Conservation (phyloP, 1,139 yeast species). For the Blastobotrys proliferans region DNA sequence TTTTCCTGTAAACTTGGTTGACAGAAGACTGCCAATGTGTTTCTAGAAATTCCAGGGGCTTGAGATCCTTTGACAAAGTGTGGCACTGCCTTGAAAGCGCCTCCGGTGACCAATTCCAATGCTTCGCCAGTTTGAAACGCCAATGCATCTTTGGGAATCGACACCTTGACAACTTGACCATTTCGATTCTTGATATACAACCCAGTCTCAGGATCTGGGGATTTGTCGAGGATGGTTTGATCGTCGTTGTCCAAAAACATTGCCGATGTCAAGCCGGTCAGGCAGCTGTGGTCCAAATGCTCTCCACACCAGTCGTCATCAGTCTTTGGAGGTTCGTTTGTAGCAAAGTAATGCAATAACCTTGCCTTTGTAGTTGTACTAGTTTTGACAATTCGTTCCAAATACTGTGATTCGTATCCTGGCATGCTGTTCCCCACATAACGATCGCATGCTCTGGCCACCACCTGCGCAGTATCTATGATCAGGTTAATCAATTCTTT, state of each 20-base stretch:
- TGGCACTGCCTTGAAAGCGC: conserved; percentile 55
- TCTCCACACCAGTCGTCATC: conserved; percentile 58
- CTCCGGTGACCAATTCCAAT: conserved; percentile 48
- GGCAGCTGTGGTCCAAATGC: conserved; percentile 59
- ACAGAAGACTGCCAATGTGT: conserved; percentile 61
- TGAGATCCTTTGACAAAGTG: conserved; percentile 50
- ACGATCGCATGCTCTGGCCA: conserved; percentile 53
- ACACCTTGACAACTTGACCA: conserved; percentile 47
- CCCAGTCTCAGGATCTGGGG: conserved; percentile 50
- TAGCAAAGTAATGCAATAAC: conserved; percentile 51
- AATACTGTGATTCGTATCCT: conserved; percentile 38
- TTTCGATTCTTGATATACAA: conserved; percentile 50
- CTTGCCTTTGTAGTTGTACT: conserved; percentile 61
- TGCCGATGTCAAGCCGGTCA: conserved; percentile 60
- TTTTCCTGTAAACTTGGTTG: conserved; percentile 55
- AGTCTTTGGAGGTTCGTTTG: conserved; percentile 9
- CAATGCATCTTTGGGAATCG: conserved; percentile 51
- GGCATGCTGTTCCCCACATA: conserved; percentile 30
- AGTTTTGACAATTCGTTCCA: conserved; percentile 44
- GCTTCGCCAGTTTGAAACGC: conserved; percentile 69
- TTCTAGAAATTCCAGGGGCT: conserved; percentile 43
- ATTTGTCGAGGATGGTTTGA: conserved; percentile 26
- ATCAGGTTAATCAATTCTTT: conserved; percentile 43
- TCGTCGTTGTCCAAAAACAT: conserved; percentile 44
- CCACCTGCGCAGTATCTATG: conserved; percentile 47